Conservation (phyloP, 306 rosid genomes). For the Cajanus cajan region DNA sequence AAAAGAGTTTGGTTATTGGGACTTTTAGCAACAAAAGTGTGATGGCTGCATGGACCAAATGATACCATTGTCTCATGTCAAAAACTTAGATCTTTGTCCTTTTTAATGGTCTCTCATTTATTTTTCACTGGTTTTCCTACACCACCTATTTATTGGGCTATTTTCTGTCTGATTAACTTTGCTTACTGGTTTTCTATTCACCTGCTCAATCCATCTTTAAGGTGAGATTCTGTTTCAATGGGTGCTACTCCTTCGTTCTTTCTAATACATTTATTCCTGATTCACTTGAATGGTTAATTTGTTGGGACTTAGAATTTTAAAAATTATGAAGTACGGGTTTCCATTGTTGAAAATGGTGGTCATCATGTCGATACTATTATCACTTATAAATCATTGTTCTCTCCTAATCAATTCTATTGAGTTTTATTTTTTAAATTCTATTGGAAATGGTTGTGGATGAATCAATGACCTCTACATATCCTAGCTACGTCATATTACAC, state of each 20-base stretch:
- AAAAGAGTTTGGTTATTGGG: background rate
- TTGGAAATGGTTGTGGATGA: background rate
- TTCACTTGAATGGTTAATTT: background rate
- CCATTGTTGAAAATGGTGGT: background rate
- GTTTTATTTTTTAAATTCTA: background rate
- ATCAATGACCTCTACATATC: background rate
- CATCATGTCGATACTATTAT: background rate
- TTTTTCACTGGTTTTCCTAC: background rate
- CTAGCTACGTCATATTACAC: background rate
- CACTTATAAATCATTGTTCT: background rate
- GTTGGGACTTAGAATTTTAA: background rate
- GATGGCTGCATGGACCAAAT: background rate
- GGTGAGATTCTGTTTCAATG: background rate
- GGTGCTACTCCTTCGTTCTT: background rate
- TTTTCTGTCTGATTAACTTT: background rate
- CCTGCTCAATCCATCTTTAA: background rate
- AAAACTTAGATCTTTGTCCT: background rate
- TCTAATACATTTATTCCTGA: background rate
- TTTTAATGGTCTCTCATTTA: background rate
- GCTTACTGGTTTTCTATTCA: background rate
- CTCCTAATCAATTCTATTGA: background rate
- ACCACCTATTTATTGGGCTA: background rate
- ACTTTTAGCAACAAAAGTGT: background rate
- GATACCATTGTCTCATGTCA: background rate
- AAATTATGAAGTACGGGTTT: background rate